Base-by-base conservation (phyloP, 2,329 filamentous ascomycete genomes). In the Colletotrichum graminicola region DNA sequence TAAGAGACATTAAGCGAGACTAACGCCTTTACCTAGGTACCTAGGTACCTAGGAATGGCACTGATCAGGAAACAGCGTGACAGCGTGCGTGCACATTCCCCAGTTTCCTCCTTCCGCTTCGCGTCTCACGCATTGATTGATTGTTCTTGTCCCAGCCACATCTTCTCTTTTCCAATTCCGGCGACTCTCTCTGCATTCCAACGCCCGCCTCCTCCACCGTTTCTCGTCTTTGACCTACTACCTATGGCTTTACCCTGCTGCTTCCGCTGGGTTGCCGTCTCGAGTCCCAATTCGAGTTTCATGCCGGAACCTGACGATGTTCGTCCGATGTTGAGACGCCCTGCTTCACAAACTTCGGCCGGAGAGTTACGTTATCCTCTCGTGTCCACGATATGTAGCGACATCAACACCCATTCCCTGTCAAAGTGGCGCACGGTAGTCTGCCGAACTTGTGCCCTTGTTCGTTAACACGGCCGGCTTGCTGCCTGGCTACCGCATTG, bases 121-220 rank as follows among this genome's bases (percentile, higher is more conserved):
- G 21, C 8, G 10, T 45, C 52, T 59, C 32, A 18, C 43, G 54
- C 61, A 51, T 45, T 54, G 32, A 36, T 21, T 29, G n/a, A n/a
- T n/a, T n/a, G n/a, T n/a, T n/a, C n/a, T n/a, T 26, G 36, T 52
- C 34, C 43, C 29, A 29, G n/a, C n/a, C n/a, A n/a, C n/a, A n/a
- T 23, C 62, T 1, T 43, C 66, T 47, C 61, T 18, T 54, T 41
- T 68, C 54, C 66, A 60, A 29, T 39, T 66, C 61, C 36, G 61
- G 61, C 54, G 61, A 45, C 2, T n/a, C 43, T 45, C 5, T 29
- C 29, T 29, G n/a, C 21, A 34, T 34, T 21, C 32, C 18, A 26
- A 64, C 54, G 45, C 41, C 16, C 16, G 16, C 52, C 55, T 41
- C 60, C 59, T 49, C 60, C 41, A 57, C 52, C 11, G 11, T 21